Conservation (phyloP, 176 grass and related monocot genomes). For the Elaeis guineensis region DNA sequence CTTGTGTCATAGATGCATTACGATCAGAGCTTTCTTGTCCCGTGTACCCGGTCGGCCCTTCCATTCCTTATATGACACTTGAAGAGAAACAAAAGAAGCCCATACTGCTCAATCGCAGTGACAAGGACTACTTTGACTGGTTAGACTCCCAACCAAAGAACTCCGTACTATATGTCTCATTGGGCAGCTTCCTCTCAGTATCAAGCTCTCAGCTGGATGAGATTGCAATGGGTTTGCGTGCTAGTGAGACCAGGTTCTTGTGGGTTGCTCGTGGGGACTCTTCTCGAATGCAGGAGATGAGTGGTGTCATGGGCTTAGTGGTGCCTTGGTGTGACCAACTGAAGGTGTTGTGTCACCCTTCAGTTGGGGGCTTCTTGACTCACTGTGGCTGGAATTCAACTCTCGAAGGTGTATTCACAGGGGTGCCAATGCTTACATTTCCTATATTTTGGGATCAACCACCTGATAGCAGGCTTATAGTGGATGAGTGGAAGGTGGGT, state of each 20-base stretch:
- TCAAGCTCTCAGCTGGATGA: constrained; percentile 34
- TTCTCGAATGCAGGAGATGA: constrained; percentile 18
- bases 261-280: constrained; percentile 27
- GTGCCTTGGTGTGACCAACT: constrained; percentile 45
- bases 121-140: constrained; percentile 28
- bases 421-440: constrained; percentile 35
- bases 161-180: constrained; percentile 35
- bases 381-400: constrained; percentile 52
- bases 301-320: constrained; percentile 10
- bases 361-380: constrained; percentile 42
- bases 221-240: constrained; percentile 23
- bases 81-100: not conserved
- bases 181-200: constrained; percentile 46
- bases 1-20: constrained; percentile 19
- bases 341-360: constrained; percentile 36
- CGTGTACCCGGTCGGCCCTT: constrained; percentile 30
- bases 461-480: constrained; percentile 20
- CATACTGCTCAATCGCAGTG: not conserved
- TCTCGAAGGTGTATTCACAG: constrained; percentile 33
- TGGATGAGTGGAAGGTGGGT: constrained; percentile 39
- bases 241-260: constrained; percentile 28
- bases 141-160: constrained; percentile 21
- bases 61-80: constrained; percentile 28
- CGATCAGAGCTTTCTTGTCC: constrained; percentile 17
- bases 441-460: constrained; percentile 39